These are phyloP conservation scores for Candida hispaniensis DNA, from an alignment of 805 yeast species.

Conservation along the genomic window DNA sequence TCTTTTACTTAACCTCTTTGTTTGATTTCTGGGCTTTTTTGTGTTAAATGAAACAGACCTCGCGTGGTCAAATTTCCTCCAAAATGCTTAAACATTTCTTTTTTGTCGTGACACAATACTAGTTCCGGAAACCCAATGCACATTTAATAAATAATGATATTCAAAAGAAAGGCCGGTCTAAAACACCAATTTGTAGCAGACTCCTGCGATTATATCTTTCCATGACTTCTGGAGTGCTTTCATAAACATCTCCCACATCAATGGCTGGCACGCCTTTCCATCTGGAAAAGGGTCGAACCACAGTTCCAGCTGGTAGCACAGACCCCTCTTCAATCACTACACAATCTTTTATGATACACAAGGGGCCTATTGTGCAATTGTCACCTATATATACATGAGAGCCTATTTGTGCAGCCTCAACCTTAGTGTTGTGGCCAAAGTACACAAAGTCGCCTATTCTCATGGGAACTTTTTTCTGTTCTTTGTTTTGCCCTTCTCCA, in stretches of 20 bases:
- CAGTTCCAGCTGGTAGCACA: conserved; percentile 29
- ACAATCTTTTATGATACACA: conserved; percentile 32
- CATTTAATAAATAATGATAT: too few relatives aligned
- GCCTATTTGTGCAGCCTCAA: conserved; percentile 34
- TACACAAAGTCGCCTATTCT: conserved; percentile 31
- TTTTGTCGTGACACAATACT: too few relatives aligned
- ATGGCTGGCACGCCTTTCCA: conserved; percentile 26
- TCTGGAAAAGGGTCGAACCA: conserved; percentile 29
- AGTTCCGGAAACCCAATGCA: too few relatives aligned
- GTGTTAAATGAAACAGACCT: not conserved
- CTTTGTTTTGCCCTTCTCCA: conserved; percentile 14
- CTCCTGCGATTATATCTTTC: too few relatives aligned
- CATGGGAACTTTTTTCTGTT: conserved; percentile 26
- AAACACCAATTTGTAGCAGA: too few relatives aligned
- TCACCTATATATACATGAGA: conserved; percentile 30
- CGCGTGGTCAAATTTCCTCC: not conserved
- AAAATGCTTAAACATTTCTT: conserved; percentile 1
- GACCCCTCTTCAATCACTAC: conserved; percentile 28
- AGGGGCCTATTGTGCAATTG: conserved; percentile 28
- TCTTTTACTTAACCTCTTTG: not conserved
- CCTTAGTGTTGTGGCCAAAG: conserved; percentile 26
- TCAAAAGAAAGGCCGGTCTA: too few relatives aligned
- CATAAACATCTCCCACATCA: conserved; percentile 17
- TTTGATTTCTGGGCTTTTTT: not conserved
- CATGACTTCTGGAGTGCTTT: conserved; percentile 3